Percentiles rank a stretch among this genome's conserved stretches.
Conservation (phyloP, 345 rosid species). For the Hibiscus mutabilis region DNA sequence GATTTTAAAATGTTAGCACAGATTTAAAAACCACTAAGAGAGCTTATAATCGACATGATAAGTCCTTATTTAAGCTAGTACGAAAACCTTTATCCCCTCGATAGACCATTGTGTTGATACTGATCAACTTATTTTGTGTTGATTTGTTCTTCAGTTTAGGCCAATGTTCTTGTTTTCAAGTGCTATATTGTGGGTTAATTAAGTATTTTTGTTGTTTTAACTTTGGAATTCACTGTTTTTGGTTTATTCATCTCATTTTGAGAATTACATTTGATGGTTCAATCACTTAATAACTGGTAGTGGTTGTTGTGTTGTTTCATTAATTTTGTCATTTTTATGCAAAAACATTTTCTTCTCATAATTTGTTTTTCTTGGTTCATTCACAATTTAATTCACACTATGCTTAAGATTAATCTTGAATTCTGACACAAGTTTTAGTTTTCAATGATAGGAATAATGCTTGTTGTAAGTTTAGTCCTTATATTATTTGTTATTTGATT, state of each 20-base stretch:
- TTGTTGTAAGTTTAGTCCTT: neutral
- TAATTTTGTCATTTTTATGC: neutral
- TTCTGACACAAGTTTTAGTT: neutral
- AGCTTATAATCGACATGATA: too few relatives aligned
- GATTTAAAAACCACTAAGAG: too few relatives aligned
- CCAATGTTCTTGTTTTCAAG: neutral
- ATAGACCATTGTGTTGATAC: too few relatives aligned
- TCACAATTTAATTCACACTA: neutral
- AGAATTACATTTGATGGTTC: neutral
- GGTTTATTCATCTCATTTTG: neutral
- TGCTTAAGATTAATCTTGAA: neutral
- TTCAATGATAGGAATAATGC: neutral
- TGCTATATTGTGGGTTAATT: neutral
- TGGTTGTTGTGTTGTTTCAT: neutral
- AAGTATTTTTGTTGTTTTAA: neutral
- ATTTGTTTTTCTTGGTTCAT: neutral
- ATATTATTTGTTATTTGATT: neutral
- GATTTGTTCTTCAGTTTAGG: constrained; percentile 1
- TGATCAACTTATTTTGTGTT: neutral
- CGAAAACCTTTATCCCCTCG: too few relatives aligned
- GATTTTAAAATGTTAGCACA: too few relatives aligned
- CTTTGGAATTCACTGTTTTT: neutral
- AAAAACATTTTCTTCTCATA: neutral
- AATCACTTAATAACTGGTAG: neutral
- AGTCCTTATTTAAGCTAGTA: too few relatives aligned